Conservation (phyloP, 1,284 basidiomycete genomes). For the Gomphus bonarii region DNA sequence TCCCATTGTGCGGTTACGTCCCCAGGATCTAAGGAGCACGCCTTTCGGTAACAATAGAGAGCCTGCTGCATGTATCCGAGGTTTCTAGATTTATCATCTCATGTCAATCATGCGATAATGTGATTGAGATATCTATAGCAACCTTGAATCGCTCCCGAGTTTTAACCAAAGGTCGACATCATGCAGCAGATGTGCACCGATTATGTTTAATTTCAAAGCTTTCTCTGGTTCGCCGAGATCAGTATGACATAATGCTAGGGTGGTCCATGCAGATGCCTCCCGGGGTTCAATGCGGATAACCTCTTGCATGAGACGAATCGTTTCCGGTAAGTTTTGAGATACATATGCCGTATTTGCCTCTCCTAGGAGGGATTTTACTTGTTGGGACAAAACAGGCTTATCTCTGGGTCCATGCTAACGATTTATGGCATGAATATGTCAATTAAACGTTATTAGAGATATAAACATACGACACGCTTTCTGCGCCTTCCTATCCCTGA, state of each 20-base stretch:
- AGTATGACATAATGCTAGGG: slow-evolving; percentile 72
- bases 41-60: slow-evolving; percentile 85
- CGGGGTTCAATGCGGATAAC: slow-evolving; percentile 91
- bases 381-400: slow-evolving; percentile 60
- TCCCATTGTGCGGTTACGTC: slow-evolving; percentile 90
- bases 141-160: slow-evolving; percentile 70
- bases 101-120: background rate
- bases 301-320: slow-evolving; percentile 78
- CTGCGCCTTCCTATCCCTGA: slow-evolving; percentile 56
- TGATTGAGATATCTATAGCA: slow-evolving; percentile 13
- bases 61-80: slow-evolving; percentile 75
- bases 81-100: slow-evolving; percentile 32
- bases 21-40: slow-evolving; percentile 66
- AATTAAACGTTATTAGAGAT: slow-evolving; percentile 24
- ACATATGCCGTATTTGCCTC: slow-evolving; percentile 86
- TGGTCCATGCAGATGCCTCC: slow-evolving; percentile 77
- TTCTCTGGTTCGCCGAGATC: slow-evolving; percentile 61
- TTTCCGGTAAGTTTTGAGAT: slow-evolving; percentile 54
- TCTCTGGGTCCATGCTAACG: slow-evolving; percentile 28
- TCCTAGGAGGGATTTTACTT: slow-evolving; percentile 75
- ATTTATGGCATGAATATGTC: background rate
- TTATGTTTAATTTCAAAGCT: slow-evolving; percentile 77
- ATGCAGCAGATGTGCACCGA: slow-evolving; percentile 81
- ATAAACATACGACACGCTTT: slow-evolving; percentile 14
- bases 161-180: slow-evolving; percentile 85